Evolutionary conservation across 495 filamentous ascomycete genomes (phyloP).

Genomic region (Peziza echinospora): DNA sequence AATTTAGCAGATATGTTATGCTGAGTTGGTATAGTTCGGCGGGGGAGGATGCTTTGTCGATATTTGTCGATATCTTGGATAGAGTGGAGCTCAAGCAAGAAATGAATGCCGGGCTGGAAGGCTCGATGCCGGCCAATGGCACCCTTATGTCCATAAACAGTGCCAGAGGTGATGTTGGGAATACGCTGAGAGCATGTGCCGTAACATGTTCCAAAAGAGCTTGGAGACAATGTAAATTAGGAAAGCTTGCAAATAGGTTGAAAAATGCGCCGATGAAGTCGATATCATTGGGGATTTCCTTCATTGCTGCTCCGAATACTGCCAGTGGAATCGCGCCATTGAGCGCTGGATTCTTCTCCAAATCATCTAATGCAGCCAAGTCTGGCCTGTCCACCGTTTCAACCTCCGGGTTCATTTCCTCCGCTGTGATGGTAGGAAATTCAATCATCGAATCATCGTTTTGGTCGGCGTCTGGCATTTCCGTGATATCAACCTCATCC

Average conservation of each 20-base stretch:
- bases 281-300: slow-evolving; percentile 43
- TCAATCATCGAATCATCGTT: slow-evolving; percentile 34
- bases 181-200: slow-evolving; percentile 34
- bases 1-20: slow-evolving; percentile 34
- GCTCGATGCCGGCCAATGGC: slow-evolving; percentile 41
- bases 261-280: slow-evolving; percentile 55
- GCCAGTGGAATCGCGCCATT: slow-evolving; percentile 80
- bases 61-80: slow-evolving; percentile 30
- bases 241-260: slow-evolving; percentile 49
- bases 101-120: slow-evolving; percentile 49
- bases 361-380: slow-evolving; percentile 23
- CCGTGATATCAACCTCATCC: too few species aligned
- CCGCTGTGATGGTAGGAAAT: slow-evolving; percentile 39
- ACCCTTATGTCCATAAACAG: slow-evolving; percentile 48
- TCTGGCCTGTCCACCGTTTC: slow-evolving; percentile 30
- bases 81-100: slow-evolving; percentile 42
- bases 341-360: slow-evolving; percentile 51
- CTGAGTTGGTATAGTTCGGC: slow-evolving; percentile 32
- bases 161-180: slow-evolving; percentile 36
- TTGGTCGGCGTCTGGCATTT: too few species aligned
- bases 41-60: slow-evolving; percentile 25
- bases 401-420: slow-evolving; percentile 41
- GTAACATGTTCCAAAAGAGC: slow-evolving; percentile 62
- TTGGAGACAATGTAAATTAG: slow-evolving; percentile 35
- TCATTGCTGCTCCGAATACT: slow-evolving; percentile 73